These are phyloP conservation scores for Fusarium annulatum DNA, from an alignment of 2,329 filamentous ascomycete species.

Conservation along the genomic window DNA sequence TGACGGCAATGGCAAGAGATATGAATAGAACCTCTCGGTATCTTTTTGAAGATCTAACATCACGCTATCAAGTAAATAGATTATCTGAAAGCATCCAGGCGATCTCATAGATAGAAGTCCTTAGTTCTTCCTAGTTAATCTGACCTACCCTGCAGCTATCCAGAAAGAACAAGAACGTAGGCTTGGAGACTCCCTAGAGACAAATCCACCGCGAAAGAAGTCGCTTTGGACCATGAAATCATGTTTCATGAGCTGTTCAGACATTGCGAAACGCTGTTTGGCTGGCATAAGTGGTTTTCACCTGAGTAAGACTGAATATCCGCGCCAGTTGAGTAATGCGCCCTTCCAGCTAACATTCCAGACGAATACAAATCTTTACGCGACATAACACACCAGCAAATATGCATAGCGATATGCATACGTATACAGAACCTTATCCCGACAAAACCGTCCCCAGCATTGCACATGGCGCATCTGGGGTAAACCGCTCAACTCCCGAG, in stretches of 20 bases:
- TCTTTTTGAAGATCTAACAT: too few species aligned
- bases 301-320: background rate
- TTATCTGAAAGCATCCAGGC: background rate
- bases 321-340: background rate
- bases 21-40: accelerated
- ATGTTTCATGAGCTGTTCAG: accelerated
- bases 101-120: too few species aligned
- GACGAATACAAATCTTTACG: background rate
- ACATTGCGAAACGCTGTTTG: accelerated
- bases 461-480: background rate
- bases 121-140: too few species aligned
- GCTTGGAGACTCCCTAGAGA: too few species aligned
- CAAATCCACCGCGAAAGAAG: too few species aligned
- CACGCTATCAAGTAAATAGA: too few species aligned
- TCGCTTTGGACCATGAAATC: background rate
- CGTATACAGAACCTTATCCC: background rate
- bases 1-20: accelerated
- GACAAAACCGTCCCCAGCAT: background rate
- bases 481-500: background rate
- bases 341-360: too few species aligned
- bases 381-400: background rate
- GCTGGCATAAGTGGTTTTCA: background rate
- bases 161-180: too few species aligned
- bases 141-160: too few species aligned
- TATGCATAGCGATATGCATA: background rate